phyloP scores from a whole-genome alignment of 2,329 filamentous ascomycete species.

The Chaetothyriales sp. region DNA sequence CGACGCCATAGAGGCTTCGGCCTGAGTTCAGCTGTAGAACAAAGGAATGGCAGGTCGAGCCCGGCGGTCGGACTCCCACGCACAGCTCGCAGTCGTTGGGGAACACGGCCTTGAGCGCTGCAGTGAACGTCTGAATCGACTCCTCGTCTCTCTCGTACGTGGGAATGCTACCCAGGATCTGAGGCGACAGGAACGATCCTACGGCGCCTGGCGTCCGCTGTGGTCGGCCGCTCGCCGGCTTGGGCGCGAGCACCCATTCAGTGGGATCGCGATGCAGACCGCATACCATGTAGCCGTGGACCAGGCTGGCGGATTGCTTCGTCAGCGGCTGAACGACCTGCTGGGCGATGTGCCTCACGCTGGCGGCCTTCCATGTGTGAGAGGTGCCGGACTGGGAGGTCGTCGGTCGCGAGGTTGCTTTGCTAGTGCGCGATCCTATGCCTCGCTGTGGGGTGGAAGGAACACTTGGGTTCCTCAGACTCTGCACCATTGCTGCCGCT shows the following conservation, averaged over 20 bases:
- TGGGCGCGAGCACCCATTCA: conserved; percentile 91
- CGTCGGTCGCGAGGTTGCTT: background rate
- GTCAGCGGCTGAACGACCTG: background rate
- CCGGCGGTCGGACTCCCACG: conserved; percentile 83
- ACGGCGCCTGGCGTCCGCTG: conserved; percentile 97
- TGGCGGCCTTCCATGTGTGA: background rate
- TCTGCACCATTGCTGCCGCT: background rate
- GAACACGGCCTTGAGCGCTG: conserved; percentile 96
- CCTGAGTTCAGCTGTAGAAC: conserved; percentile 97
- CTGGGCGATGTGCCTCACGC: background rate
- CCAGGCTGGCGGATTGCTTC: conserved; percentile 35
- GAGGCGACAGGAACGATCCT: conserved; percentile 89
- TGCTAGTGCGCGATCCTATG: background rate
- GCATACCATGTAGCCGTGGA: conserved; percentile 97
- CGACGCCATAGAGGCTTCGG: conserved; percentile 92
- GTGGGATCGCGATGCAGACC: conserved; percentile 92
- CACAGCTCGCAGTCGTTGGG: conserved; percentile 97
- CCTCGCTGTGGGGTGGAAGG: background rate
- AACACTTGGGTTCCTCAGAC: background rate
- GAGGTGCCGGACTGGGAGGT: background rate
- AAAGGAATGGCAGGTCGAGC: conserved; percentile 92
- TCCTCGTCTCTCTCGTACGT: conserved; percentile 93
- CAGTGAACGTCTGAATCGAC: conserved; percentile 74
- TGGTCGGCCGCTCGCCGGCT: conserved; percentile 81
- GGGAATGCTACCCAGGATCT: conserved; percentile 90